phyloP scores from a whole-genome alignment of 192 early-diverging fungal species.

The Umbelopsis sp. region DNA sequence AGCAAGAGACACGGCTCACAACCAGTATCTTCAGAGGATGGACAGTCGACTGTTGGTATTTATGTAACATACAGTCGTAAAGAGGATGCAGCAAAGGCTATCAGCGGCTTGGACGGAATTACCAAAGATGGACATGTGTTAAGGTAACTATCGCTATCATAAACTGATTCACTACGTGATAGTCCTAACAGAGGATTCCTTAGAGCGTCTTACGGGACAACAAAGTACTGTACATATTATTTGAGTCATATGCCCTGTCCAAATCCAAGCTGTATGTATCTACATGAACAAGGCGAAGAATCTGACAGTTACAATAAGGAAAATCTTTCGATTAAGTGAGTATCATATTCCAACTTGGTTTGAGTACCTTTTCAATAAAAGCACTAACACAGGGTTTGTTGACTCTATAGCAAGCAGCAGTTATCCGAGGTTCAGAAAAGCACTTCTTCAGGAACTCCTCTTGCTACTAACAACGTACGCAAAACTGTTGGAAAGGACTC shows the following conservation, averaged over 20 bases:
- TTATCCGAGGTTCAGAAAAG: neutral
- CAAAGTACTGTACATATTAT: constrained; percentile 98
- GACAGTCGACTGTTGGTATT: constrained; percentile 67
- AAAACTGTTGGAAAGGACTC: neutral
- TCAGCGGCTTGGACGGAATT: constrained; percentile 89
- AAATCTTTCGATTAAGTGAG: constrained; percentile 71
- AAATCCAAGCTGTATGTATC: constrained; percentile 92
- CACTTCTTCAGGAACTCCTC: neutral
- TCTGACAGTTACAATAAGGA: constrained; percentile 93
- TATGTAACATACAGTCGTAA: constrained; percentile 92
- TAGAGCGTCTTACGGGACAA: constrained; percentile 95
- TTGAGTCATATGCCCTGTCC: constrained; percentile 89
- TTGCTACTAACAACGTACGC: neutral
- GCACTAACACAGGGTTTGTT: neutral
- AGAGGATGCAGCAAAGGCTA: constrained; percentile 91
- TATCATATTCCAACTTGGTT: neutral
- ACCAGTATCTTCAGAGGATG: constrained; percentile 28
- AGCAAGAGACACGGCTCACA: constrained; percentile 67
- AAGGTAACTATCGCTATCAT: neutral
- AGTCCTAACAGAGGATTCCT: neutral
- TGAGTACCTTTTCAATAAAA: too few species aligned
- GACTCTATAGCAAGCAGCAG: neutral
- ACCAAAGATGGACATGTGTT: neutral
- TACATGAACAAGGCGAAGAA: constrained; percentile 93
- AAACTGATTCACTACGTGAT: neutral